These are phyloP conservation scores for Metschnikowia amazonensis DNA, from an alignment of 805 yeast species.

Conservation along the genomic window DNA sequence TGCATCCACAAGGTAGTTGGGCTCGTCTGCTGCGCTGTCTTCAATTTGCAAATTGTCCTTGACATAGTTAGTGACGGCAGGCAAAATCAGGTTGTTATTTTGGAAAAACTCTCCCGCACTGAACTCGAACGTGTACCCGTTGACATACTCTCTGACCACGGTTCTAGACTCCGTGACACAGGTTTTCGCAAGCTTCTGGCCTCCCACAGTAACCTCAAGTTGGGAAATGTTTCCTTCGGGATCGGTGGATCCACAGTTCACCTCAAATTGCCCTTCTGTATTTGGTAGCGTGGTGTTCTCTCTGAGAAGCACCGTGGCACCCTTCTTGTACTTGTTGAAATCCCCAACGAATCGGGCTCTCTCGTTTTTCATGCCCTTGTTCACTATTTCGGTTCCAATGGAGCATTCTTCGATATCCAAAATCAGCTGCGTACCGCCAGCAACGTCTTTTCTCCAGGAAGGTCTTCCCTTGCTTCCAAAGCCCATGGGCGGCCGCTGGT, in stretches of 20 bases:
- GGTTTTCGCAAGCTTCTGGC: conserved; percentile 47
- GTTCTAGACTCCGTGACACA: conserved; percentile 78
- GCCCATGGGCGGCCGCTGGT: conserved; percentile 69
- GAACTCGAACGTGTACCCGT: conserved; percentile 77
- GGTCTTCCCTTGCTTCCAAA: conserved; percentile 86
- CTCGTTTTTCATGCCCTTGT: conserved; percentile 69
- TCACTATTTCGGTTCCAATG: conserved; percentile 79
- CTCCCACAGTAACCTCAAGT: conserved; percentile 23
- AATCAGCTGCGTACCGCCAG: conserved; percentile 60
- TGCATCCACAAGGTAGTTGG: conserved; percentile 79
- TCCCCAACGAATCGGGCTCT: conserved; percentile 51
- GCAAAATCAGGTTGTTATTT: conserved; percentile 84
- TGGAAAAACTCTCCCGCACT: conserved; percentile 97
- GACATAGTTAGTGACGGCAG: conserved; percentile 78
- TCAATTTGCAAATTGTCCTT: conserved; percentile 55
- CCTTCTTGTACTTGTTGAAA: conserved; percentile 54
- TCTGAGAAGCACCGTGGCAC: conserved; percentile 82
- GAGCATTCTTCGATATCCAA: conserved; percentile 92
- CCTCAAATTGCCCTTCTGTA: conserved; percentile 22
- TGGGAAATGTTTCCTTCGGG: conserved; percentile 29
- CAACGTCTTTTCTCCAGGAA: conserved; percentile 50
- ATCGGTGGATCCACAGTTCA: conserved; percentile 43
- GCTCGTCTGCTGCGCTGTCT: conserved; percentile 28
- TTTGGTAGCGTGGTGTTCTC: conserved; percentile 57
- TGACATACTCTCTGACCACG: conserved; percentile 71